A percentile compares a stretch with the other conserved stretches of the same genome.
Conservation (phyloP, 169 alveolate species). For the Blepharisma undulans region DNA sequence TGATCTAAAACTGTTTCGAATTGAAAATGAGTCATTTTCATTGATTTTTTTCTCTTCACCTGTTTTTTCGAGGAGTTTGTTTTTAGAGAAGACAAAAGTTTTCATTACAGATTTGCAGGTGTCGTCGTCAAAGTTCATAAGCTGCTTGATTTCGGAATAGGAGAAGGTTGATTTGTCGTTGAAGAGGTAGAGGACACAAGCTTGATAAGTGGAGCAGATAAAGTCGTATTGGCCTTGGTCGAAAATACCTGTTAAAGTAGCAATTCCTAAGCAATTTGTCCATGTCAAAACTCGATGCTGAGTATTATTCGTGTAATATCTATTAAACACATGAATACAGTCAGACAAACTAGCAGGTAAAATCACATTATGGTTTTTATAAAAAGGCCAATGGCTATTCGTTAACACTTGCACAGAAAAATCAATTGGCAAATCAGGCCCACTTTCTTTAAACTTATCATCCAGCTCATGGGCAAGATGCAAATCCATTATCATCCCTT, state of each 20-base stretch:
- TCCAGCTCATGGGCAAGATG: constrained; percentile 60
- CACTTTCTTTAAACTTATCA: constrained; percentile 52
- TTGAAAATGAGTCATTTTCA: constrained; percentile 40
- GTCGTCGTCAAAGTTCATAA: constrained; percentile 48
- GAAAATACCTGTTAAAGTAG: constrained; percentile 29
- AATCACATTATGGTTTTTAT: constrained; percentile 33
- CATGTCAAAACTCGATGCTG: constrained; percentile 47
- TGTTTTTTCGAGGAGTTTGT: constrained; percentile 33
- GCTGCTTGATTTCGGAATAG: constrained; percentile 13
- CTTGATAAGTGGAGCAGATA: constrained; percentile 50
- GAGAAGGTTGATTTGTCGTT: constrained; percentile 24
- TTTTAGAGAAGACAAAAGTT: constrained; percentile 18
- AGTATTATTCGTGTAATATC: constrained; percentile 33
- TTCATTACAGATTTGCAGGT: constrained; percentile 19
- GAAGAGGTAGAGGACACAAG: constrained; percentile 43
- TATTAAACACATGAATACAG: constrained; percentile 41
- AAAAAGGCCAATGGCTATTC: constrained; percentile 87
- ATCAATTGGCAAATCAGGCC: constrained; percentile 44
- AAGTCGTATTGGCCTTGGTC: constrained; percentile 42
- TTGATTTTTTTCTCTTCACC: neutral
- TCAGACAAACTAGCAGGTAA: constrained; percentile 41
- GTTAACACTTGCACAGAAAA: constrained; percentile 83
- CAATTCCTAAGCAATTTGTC: constrained; percentile 49
- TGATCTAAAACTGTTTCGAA: constrained; percentile 40
- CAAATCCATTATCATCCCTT: constrained; percentile 86